Evolutionary conservation across 768 basidiomycete genomes (phyloP), one percentile per base, ranked within the genome.

Genomic region (Pleurotus salmoneostramineus): DNA sequence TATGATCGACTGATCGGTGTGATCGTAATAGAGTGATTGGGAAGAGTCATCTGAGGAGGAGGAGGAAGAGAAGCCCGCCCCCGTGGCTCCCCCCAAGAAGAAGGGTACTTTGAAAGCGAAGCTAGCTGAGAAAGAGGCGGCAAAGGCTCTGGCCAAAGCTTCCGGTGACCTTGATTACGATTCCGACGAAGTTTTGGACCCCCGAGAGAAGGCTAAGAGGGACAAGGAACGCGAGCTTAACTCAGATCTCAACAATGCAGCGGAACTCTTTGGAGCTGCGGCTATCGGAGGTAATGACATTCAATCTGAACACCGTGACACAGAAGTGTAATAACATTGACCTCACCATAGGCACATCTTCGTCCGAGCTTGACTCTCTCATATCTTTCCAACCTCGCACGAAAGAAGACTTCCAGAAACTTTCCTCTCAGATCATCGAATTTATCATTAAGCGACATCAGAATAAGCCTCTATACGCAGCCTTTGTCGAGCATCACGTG

Each of bases 21-120:
- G 4, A 51, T 52, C 14, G 31, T 4, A 14, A 34, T 65, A 96
- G 93, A 94, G 92, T 71, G 95, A 97, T 72, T 98, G 96, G 96
- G 95, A 98, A 64, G 91, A 78, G 35, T 89, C 89, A 0, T 87
- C 86, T 5, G 35, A 35, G 0, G 84, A 83, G 5, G 88, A 89
- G 40, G 92, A 92, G 56, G 83, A 85, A 77, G 65, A 77, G 60
- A 72, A 81, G 48, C 71, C 78, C 4, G 70, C 78, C 3, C 63
- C 83, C 0, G 82, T 77, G 47, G 85, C 87, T 14, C 87, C 91
- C 3, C 84, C 88, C 1, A 93, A 91, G 78, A 96, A 97, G 76
- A 97, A 95, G 74, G 93, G 92, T 55, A 91, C 89, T 1, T 72
- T 98, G 63, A 97, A 97, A 71, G 84, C 85, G 15, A 96, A 95